Evolutionary conservation across 805 yeast species (phyloP).

Genomic region (Saccharomycopsis babjevae): DNA sequence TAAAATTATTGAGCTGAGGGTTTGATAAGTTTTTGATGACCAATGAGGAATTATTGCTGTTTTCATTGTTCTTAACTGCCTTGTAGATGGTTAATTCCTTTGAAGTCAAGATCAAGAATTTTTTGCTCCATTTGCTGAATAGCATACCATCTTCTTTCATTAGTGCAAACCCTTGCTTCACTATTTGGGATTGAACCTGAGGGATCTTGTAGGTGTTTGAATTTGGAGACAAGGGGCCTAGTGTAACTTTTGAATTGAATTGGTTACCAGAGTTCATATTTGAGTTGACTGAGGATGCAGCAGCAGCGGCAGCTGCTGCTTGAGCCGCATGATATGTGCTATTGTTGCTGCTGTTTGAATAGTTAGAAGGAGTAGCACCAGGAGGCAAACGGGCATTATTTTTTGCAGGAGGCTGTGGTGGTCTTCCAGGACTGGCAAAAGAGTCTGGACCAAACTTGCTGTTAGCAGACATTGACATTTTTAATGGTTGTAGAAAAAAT

Average conservation of each 20-base stretch:
- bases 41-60: slow-evolving; percentile 3
- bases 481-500: background rate
- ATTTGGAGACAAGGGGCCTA: slow-evolving; percentile 18
- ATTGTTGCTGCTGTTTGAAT: background rate
- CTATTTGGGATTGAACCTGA: slow-evolving; percentile 14
- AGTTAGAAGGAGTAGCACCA: background rate
- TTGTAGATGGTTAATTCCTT: slow-evolving; percentile 17
- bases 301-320: background rate
- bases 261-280: slow-evolving; percentile 7
- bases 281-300: background rate
- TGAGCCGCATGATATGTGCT: background rate
- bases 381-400: background rate
- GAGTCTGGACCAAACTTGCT: slow-evolving; percentile 14
- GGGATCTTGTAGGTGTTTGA: slow-evolving; percentile 17
- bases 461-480: slow-evolving; percentile 15
- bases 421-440: slow-evolving; percentile 16
- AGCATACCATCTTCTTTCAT: slow-evolving; percentile 18
- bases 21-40: slow-evolving; percentile 17
- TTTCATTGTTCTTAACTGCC: slow-evolving; percentile 12
- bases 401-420: slow-evolving; percentile 18
- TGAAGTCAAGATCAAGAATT: slow-evolving; percentile 15
- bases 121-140: slow-evolving; percentile 18
- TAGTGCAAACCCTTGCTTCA: slow-evolving; percentile 17
- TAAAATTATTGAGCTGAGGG: slow-evolving; percentile 14
- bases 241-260: slow-evolving; percentile 14